A percentile compares a stretch with the other conserved stretches of the same genome.
Evolutionary conservation across 2,329 filamentous ascomycete species (phyloP).

Genomic region (Eutypa lata): DNA sequence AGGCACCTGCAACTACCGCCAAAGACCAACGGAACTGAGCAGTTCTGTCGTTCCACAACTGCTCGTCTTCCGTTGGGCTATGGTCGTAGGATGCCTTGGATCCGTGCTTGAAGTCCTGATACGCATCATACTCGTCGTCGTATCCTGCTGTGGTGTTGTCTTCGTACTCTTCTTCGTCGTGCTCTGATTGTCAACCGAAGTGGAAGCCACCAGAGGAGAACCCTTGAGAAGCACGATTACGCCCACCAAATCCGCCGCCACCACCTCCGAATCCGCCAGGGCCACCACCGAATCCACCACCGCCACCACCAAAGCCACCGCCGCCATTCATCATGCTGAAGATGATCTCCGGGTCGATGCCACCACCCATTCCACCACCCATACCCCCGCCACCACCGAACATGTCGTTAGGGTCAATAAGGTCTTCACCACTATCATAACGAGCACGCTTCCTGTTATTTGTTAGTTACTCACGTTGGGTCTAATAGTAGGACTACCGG

Average conservation of each 20-base stretch:
- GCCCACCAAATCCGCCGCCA: conserved; percentile 43
- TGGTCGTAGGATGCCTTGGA: conserved; percentile 8
- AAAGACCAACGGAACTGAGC: conserved; percentile 27
- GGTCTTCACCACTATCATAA: conserved; percentile 90
- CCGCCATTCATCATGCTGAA: conserved; percentile 81
- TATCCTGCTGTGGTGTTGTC: conserved; percentile 29
- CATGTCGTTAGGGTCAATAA: conserved; percentile 84
- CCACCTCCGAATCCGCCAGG: conserved; percentile 55
- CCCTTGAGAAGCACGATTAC: conserved; percentile 38
- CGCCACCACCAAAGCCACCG: conserved; percentile 52
- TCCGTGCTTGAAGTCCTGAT: conserved; percentile 10
- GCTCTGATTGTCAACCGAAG: conserved; percentile 47
- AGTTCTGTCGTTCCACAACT: conserved; percentile 19
- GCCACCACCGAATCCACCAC: conserved; percentile 44
- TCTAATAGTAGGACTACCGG: not conserved
- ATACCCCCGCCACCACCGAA: conserved; percentile 63
- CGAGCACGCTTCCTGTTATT: conserved; percentile 73
- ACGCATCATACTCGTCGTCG: conserved; percentile 27
- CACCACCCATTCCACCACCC: conserved; percentile 49
- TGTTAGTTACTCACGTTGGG: no score
- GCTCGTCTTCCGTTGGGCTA: conserved; percentile 9
- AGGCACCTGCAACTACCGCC: conserved; percentile 21
- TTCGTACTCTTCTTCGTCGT: conserved; percentile 30
- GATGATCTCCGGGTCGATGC: conserved; percentile 73
- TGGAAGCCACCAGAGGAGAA: conserved; percentile 56